Base-by-base conservation (phyloP, 345 rosid genomes). In the Kernera saxatilis region DNA sequence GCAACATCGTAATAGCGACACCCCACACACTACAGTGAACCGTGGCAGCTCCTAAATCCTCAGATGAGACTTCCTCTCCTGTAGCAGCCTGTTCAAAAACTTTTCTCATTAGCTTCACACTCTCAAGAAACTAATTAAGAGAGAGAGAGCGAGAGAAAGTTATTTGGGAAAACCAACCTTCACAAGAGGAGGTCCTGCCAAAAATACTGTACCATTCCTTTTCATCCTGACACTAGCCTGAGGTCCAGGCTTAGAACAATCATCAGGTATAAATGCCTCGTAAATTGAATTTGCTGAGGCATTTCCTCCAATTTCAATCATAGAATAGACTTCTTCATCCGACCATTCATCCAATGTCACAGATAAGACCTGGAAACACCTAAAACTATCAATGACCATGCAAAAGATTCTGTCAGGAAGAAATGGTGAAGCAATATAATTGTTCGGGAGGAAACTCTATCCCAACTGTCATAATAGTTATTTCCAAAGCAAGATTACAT, bases 341-440 rank as follows among this genome's bases (percentile, higher is more conserved):
- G 96, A 82, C 98, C 99, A 95, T 2, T 95, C 99, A 87, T 95
- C 99, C 80, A 95, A 69, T 41, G 97, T 84, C 76, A 95, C 93
- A 8, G 99, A 95, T 65, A 95, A 82, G 77, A 92, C 97, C 99
- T 95, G 78, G 18, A 63, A 41, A 79, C 13, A 1, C 4, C 4
- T 12, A 0, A 30, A 71, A 72, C 17, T 49, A 55, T 71, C 25
- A 51, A 44, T 19, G 54, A 0, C 35, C 59, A 53, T 35, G 18
- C 23, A 45, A 45, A 36, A 29, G 21, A 67, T 49, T 57, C 43
- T 27, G 69, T 27, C 26, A 37, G 55, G 39, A 45, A 25, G 50
- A 25, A n/a, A 7, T 25, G 1, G 67, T 43, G 18, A 37, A 46
- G 29, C 58, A 56, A 46, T 40, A 14, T 45, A 14, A 17, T 15